Base-by-base conservation (phyloP, 768 basidiomycete genomes). In the Panellus pusillus region DNA sequence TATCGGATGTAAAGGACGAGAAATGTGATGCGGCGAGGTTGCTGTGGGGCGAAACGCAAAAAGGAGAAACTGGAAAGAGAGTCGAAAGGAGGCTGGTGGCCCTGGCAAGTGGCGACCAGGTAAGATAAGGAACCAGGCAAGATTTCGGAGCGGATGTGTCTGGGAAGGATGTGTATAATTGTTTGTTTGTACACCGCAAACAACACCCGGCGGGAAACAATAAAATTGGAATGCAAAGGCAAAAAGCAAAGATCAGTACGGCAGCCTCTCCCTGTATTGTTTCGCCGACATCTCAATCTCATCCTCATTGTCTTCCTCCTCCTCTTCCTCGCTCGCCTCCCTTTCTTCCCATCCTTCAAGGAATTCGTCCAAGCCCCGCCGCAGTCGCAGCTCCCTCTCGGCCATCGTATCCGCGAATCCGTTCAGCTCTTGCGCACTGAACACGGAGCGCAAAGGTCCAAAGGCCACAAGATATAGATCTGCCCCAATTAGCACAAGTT, bases 401-500 rank as follows among this genome's bases (percentile, higher is more conserved):
- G 77, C 85, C 91, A 93, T 93, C 4, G 80, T 79, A 51, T 90
- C 88, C 44, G 75, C 84, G 48, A 87, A 76, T 18, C 65, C 74
- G 46, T 75, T 76, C 58, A 93, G 72, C 66, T 93, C 90, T 14
- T 71, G 69, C 15, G 69, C 60, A 44, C 70, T 76, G 67, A 92
- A 92, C 44, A 79, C 83, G 3, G 72, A 65, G 27, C 90, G 80
- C 50, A 93, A 72, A 3, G 82, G 78, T 48, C 84, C 82, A 69
- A 91, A 93, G 15, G 89, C 91, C 42, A 90, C 60, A 56, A 93
- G 70, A 75, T 92, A 91, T 41, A 93, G 68, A 43, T 84, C 90
- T 92, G 65, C 27, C 39, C 19, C 44, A 49, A 46, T 65, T 48
- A 62, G 24, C 24, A 64, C 60, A 15, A 43, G 19, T 49, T 6